phyloP scores from a whole-genome alignment of 345 rosid genomes.

The Abelmoschus esculentus region DNA sequence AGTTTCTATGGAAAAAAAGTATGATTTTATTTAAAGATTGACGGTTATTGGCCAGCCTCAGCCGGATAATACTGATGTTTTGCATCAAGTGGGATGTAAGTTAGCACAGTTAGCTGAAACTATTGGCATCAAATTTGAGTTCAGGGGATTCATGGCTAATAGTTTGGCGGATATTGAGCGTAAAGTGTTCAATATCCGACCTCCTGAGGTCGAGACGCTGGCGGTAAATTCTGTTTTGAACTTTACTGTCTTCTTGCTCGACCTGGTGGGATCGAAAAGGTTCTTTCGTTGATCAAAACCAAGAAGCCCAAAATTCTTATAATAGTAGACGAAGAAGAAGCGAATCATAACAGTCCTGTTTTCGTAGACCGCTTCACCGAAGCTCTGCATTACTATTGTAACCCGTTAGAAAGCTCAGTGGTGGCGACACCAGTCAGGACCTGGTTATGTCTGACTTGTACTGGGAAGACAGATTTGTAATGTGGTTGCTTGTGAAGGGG shows the following conservation, averaged over 20 bases:
- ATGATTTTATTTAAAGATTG: background rate
- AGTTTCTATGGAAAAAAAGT: no score
- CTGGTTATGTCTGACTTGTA: no score
- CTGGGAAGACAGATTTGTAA: no score
- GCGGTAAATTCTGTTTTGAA: conserved; percentile 85
- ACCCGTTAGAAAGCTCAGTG: no score
- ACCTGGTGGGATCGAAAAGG: conserved; percentile 55
- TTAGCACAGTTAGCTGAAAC: background rate
- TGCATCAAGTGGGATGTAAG: background rate
- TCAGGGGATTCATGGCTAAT: no score
- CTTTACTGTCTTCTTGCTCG: conserved; percentile 50
- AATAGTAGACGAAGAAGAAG: conserved; percentile 75
- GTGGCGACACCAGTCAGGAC: no score
- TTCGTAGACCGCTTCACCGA: conserved; percentile 76
- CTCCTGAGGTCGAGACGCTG: conserved; percentile 39
- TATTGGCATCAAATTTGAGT: background rate
- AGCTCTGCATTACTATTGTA: background rate
- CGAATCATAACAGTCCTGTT: conserved; percentile 61
- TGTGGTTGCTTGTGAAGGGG: no score
- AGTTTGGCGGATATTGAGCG: no score
- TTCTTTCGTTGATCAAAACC: conserved; percentile 28
- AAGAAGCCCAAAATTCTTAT: conserved; percentile 68
- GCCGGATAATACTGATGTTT: background rate
- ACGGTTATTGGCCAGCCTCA: background rate
- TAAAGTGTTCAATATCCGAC: conserved; percentile 41